Base-by-base conservation (phyloP, 2,329 filamentous ascomycete species). In the Ophiostoma piceae region DNA sequence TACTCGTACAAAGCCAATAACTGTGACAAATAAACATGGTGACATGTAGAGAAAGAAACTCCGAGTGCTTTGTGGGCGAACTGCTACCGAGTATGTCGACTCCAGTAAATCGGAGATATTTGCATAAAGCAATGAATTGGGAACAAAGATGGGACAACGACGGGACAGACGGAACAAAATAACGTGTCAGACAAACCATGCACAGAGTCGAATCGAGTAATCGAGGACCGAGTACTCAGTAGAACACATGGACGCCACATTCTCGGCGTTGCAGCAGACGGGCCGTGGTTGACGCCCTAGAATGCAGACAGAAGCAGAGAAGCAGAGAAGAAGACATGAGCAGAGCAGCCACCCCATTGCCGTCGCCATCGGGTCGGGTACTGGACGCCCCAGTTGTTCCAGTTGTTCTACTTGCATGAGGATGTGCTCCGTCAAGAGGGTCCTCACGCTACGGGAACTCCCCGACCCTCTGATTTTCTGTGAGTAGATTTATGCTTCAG, bases 311-410 rank as follows among this genome's bases (percentile, higher is more conserved):
- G 51, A 57, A 51, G 6, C 16, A 51, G n/a, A 19, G 14, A n/a
- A 60, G 14, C 5, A 26, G 26, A 26, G 54, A 60, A 57, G 5
- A 19, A 57, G 8, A 39, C 41, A 43, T 12, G 16, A 19, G 12
- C 57, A 22, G n/a, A 54, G 47, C 19, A 29, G 9, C 14, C 8
- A 8, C 60, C 60, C 32, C 60, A 35, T 65, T 65, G 19, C 62
- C 62, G 62, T 39, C 39, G 35, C 62, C 19, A 16, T 65, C 62
- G 62, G 62, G 35, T 65, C 62, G 62, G 62, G 62, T 65, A 41
- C 19, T 35, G 62, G 62, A 22, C 29, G 2, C 19, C 14, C 16
- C 37, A 37, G 5, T 37, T 37, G 32, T 39, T 64, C 16, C 37
- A 37, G 5, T 37, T 37, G 32, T 39, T 64, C 26, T 29, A 32